A percentile compares a stretch with the other conserved stretches of the same genome.
phyloP scores from a whole-genome alignment of 495 filamentous ascomycete genomes.

The Sporormia fimetaria region DNA sequence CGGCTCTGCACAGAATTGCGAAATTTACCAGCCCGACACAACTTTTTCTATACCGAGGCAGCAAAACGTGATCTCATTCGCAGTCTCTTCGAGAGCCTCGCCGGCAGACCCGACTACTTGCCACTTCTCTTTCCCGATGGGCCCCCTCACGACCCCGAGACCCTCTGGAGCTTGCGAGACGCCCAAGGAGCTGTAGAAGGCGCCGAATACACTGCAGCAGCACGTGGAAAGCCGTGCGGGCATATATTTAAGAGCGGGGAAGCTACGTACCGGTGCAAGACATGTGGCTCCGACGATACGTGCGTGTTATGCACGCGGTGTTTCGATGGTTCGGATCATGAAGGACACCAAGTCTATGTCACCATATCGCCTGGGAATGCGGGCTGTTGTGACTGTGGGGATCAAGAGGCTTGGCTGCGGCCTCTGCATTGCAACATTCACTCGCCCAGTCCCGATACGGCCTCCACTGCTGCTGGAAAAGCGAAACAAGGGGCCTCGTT shows the following conservation, averaged over 20 bases:
- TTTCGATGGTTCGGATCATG: conserved; percentile 90
- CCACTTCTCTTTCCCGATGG: conserved; percentile 69
- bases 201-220: conserved; percentile 85
- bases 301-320: conserved; percentile 45
- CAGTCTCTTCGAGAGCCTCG: conserved; percentile 67
- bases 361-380: conserved; percentile 77
- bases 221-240: conserved; percentile 88
- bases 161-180: conserved; percentile 60
- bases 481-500: conserved; percentile 46
- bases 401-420: conserved; percentile 80
- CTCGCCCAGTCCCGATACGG: conserved; percentile 44
- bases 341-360: conserved; percentile 82
- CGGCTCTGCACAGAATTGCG: conserved; percentile 65
- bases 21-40: conserved; percentile 54
- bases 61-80: conserved; percentile 61
- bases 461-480: conserved; percentile 49
- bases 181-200: conserved; percentile 89
- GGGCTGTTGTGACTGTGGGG: conserved; percentile 95
- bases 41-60: conserved; percentile 57
- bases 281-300: conserved; percentile 65
- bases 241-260: conserved; percentile 92
- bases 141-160: conserved; percentile 39
- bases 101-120: conserved; percentile 60
- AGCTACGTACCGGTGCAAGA: conserved; percentile 85
- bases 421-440: conserved; percentile 92